A percentile compares a stretch with the other conserved stretches of the same genome.
Evolutionary conservation across 1,284 basidiomycete genomes (phyloP).

Genomic region (Leccinum cinnamomeum): DNA sequence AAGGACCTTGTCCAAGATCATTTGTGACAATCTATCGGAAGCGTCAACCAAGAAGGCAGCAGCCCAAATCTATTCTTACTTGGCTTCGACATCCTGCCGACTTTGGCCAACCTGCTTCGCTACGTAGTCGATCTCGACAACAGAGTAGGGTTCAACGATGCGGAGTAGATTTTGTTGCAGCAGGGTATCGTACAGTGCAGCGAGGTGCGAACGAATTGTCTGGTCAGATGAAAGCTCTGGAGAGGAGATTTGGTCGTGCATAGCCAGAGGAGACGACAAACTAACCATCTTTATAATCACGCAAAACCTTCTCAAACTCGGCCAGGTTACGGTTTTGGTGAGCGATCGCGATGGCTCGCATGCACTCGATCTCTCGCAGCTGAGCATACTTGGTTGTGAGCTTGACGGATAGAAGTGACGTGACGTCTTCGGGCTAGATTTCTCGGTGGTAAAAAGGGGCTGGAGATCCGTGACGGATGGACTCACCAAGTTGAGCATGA

Average conservation of each 20-base stretch:
- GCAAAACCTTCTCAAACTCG: slow-evolving; percentile 85
- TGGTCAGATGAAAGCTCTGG: slow-evolving; percentile 92
- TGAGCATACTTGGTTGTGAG: slow-evolving; percentile 85
- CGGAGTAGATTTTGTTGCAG: slow-evolving; percentile 94
- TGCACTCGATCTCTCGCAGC: slow-evolving; percentile 85
- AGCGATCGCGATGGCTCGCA: slow-evolving; percentile 93
- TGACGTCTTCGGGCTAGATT: slow-evolving; percentile 89
- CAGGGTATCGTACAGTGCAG: slow-evolving; percentile 91
- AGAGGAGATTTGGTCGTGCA: not conserved
- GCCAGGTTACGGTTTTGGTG: slow-evolving; percentile 89
- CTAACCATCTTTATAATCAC: slow-evolving; percentile 85
- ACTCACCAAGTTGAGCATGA: slow-evolving; percentile 92
- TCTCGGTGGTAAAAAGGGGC: not conserved
- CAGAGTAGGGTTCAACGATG: slow-evolving; percentile 94
- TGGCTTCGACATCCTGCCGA: slow-evolving; percentile 89
- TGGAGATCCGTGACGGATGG: not conserved
- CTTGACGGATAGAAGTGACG: slow-evolving; percentile 83
- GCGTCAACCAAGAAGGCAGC: slow-evolving; percentile 5
- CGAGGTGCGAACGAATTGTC: slow-evolving; percentile 91
- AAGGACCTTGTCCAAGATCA: slow-evolving; percentile 97
- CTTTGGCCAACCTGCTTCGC: slow-evolving; percentile 90
- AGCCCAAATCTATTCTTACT: slow-evolving; percentile 52
- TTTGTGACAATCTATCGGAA: slow-evolving; percentile 78
- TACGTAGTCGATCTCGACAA: slow-evolving; percentile 89
- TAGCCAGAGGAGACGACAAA: slow-evolving; percentile 1